These are phyloP conservation scores for Rhizopus delemar DNA, from an alignment of 371 early-diverging fungal genomes.

Conservation along the genomic window DNA sequence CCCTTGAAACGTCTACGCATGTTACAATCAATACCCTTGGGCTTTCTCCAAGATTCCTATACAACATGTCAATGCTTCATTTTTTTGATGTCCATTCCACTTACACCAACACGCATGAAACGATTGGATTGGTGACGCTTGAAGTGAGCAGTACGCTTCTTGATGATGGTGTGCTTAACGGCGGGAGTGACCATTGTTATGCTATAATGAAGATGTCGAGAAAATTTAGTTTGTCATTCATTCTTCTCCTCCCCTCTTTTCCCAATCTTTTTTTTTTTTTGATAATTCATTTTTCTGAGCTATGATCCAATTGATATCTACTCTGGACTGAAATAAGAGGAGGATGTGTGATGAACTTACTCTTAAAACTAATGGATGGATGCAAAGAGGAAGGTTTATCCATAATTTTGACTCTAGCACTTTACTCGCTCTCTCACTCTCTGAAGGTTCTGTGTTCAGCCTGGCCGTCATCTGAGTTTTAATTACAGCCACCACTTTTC, in stretches of 20 bases:
- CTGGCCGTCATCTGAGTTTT: background rate
- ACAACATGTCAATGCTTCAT: constrained; percentile 3
- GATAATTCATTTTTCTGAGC: background rate
- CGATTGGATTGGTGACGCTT: constrained; percentile 99
- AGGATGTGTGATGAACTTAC: constrained; percentile 16
- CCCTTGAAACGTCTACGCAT: constrained; percentile 98
- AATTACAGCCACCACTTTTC: background rate
- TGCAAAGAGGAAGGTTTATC: constrained; percentile 35
- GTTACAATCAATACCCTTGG: constrained; percentile 99
- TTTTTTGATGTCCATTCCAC: constrained; percentile 14
- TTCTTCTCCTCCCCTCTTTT: background rate
- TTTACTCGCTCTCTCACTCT: constrained; percentile 4
- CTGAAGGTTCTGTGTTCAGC: background rate
- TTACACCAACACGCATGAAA: constrained; percentile 91
- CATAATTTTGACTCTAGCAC: background rate
- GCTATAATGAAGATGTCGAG: background rate
- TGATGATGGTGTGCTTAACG: constrained; percentile 91
- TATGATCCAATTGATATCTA: background rate
- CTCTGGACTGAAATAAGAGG: background rate
- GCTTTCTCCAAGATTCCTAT: constrained; percentile 99
- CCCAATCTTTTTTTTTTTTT: background rate
- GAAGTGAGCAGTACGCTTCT: constrained; percentile 99
- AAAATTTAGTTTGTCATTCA: background rate
- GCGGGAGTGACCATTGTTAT: constrained; percentile 87
- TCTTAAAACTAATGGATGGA: constrained; percentile 38